Percentiles rank a stretch among this genome's conserved stretches.
phyloP scores from a whole-genome alignment of 192 early-diverging fungal genomes.

The Obelidium mucronatum region DNA sequence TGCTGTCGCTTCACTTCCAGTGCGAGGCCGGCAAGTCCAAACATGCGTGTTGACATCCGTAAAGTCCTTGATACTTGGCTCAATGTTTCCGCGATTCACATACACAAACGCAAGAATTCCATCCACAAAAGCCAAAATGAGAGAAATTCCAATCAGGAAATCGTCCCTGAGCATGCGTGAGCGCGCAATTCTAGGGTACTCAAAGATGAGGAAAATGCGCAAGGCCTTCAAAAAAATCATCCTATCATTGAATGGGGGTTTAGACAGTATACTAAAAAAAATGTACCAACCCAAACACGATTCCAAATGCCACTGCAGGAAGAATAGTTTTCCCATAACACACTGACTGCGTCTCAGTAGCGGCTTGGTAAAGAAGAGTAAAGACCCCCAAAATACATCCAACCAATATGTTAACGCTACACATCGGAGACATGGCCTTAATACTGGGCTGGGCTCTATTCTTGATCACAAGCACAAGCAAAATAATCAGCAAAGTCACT shows the following conservation, averaged over 20 bases:
- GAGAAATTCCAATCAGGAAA: background rate
- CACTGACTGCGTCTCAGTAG: background rate
- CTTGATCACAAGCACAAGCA: background rate
- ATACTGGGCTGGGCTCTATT: background rate
- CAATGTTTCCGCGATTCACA: background rate
- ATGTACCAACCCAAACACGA: background rate
- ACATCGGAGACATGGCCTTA: background rate
- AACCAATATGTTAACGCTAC: background rate
- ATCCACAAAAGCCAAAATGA: background rate
- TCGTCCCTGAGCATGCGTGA: background rate
- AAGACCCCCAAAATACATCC: background rate
- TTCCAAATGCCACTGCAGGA: conserved; percentile 1
- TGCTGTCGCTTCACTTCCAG: background rate
- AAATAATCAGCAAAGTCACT: background rate
- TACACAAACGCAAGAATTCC: background rate
- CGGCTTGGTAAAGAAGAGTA: background rate
- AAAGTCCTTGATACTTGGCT: background rate
- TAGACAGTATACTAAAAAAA: too few species aligned
- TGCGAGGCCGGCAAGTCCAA: background rate
- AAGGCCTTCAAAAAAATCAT: conserved; percentile 19
- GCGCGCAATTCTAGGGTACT: conserved; percentile 4
- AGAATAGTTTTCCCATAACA: background rate
- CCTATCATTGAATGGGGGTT: too few species aligned
- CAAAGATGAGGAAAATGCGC: conserved; percentile 18
- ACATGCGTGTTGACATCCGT: too few species aligned